These are phyloP conservation scores for Saccharomycopsis fermentans DNA, from an alignment of 805 yeast species.

Conservation along the genomic window DNA sequence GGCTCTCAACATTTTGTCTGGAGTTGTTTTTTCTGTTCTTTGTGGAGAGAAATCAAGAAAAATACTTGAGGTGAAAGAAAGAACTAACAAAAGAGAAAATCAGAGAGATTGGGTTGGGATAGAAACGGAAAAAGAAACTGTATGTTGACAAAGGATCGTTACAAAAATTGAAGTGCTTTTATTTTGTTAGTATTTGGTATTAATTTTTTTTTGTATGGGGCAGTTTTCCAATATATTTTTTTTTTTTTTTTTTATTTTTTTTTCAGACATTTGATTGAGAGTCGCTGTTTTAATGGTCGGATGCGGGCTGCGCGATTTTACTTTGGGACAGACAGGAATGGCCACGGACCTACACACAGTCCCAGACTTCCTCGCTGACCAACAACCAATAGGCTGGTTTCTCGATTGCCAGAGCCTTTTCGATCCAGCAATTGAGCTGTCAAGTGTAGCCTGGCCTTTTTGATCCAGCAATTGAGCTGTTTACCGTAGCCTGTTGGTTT, in stretches of 20 bases:
- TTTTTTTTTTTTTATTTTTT: not conserved
- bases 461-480: too few relatives aligned
- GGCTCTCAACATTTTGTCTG: constrained; percentile 14
- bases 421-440: too few relatives aligned
- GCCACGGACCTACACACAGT: too few relatives aligned
- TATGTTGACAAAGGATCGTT: not conserved
- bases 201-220: not conserved
- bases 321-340: not conserved
- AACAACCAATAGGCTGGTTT: too few relatives aligned
- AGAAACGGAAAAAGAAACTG: not conserved
- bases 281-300: not conserved
- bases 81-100: not conserved
- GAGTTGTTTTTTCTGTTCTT: not conserved
- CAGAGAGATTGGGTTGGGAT: not conserved
- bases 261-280: not conserved
- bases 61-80: not conserved
- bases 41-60: not conserved
- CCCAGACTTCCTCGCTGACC: too few relatives aligned
- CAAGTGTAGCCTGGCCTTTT: too few relatives aligned
- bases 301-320: not conserved
- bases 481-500: too few relatives aligned
- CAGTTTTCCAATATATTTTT: not conserved
- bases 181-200: not conserved
- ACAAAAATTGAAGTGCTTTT: not conserved
- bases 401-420: too few relatives aligned